These are phyloP conservation scores for Gremmenia infestans DNA, from an alignment of 2,329 filamentous ascomycete species.

Conservation along the genomic window DNA sequence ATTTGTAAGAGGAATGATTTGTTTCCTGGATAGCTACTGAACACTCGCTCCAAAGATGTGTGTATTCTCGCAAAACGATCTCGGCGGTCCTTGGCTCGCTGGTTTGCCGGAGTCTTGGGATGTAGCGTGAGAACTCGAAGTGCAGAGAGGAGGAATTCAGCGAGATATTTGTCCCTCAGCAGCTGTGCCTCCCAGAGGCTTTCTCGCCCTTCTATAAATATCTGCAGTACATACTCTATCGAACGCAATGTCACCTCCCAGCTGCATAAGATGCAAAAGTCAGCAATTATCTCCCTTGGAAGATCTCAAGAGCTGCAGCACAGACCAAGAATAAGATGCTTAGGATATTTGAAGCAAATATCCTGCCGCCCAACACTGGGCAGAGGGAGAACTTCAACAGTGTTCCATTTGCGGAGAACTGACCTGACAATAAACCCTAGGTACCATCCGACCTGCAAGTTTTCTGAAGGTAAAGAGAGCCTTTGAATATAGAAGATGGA, in stretches of 20 bases:
- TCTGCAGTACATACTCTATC: conserved; percentile 36
- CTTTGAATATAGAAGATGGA: conserved; percentile 37
- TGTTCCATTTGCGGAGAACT: neutral
- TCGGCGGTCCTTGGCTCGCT: conserved; percentile 33
- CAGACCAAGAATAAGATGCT: too few species aligned
- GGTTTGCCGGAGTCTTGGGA: conserved; percentile 32
- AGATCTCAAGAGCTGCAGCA: neutral
- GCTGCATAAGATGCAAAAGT: conserved; percentile 15
- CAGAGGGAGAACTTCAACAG: neutral
- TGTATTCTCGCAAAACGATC: conserved; percentile 37
- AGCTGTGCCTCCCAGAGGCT: conserved; percentile 23
- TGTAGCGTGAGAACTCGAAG: conserved; percentile 37
- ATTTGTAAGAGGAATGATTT: conserved; percentile 36
- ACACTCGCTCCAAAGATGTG: conserved; percentile 34
- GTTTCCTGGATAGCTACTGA: conserved; percentile 36
- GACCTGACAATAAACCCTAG: conserved; percentile 33
- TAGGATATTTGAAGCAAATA: too few species aligned
- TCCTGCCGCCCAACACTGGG: too few species aligned
- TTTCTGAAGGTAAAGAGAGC: conserved; percentile 36
- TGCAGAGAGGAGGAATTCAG: conserved; percentile 35
- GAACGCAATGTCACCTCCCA: conserved; percentile 37
- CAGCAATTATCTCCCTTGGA: neutral
- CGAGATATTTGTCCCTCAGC: conserved; percentile 36
- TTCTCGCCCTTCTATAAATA: conserved; percentile 35
- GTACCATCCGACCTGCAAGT: conserved; percentile 33